Evolutionary conservation across 2,329 filamentous ascomycete genomes (phyloP).

Genomic region (Colletotrichum gigasporum): DNA sequence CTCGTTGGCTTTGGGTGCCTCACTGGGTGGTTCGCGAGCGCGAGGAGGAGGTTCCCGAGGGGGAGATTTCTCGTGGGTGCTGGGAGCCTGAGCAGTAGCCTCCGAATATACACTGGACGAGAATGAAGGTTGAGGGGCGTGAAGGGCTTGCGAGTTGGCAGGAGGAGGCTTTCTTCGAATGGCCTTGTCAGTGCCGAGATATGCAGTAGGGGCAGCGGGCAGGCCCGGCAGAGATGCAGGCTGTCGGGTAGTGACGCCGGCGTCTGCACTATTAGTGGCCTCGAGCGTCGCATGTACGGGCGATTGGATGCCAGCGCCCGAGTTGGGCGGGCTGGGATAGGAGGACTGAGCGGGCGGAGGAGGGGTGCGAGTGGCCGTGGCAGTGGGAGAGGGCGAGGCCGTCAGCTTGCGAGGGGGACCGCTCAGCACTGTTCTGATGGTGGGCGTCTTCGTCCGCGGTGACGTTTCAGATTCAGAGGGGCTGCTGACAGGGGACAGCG

Average conservation of each 20-base stretch:
- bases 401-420: slow-evolving; percentile 24
- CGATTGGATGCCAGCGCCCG: slow-evolving; percentile 33
- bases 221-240: slow-evolving; percentile 22
- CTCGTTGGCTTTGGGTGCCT: slow-evolving; percentile 36
- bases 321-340: slow-evolving; percentile 45
- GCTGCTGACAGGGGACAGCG: slow-evolving; percentile 43
- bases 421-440: slow-evolving; percentile 43
- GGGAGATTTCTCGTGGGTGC: slow-evolving; percentile 35
- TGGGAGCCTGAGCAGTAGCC: slow-evolving; percentile 27
- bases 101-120: slow-evolving; percentile 43
- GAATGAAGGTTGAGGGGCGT: slow-evolving; percentile 35
- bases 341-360: slow-evolving; percentile 35
- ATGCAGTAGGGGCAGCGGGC: slow-evolving; percentile 26
- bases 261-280: slow-evolving; percentile 3
- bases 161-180: slow-evolving; percentile 58
- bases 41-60: not conserved
- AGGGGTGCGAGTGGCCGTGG: slow-evolving; percentile 22
- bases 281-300: slow-evolving; percentile 33
- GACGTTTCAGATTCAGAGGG: slow-evolving; percentile 46
- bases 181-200: slow-evolving; percentile 40
- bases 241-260: slow-evolving; percentile 9
- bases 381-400: slow-evolving; percentile 40
- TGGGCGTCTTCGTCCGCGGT: slow-evolving; percentile 36
- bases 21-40: not conserved
- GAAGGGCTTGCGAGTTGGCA: slow-evolving; percentile 33